phyloP scores from a whole-genome alignment of 768 basidiomycete genomes.

The Hebeloma cylindrosporum region DNA sequence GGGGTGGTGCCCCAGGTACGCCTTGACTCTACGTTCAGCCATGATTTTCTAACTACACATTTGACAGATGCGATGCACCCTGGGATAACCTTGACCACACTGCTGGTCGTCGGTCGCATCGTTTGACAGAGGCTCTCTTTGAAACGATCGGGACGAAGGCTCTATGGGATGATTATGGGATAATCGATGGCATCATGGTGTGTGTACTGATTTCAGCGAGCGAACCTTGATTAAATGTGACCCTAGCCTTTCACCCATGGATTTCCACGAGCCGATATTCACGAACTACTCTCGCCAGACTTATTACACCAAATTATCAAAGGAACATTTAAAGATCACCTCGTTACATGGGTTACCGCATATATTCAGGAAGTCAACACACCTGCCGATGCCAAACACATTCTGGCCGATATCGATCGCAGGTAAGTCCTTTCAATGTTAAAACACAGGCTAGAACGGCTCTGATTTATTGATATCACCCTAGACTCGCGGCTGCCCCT shows the following conservation, averaged over 20 bases:
- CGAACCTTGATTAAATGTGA: neutral
- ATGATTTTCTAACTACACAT: neutral
- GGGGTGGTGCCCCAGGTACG: slow-evolving; percentile 30
- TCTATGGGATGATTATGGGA: slow-evolving; percentile 34
- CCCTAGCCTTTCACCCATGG: slow-evolving; percentile 29
- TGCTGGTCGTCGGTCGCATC: slow-evolving; percentile 16
- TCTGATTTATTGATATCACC: slow-evolving; percentile 13
- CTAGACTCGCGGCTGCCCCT: no score
- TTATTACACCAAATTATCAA: slow-evolving; percentile 39
- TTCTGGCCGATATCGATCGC: slow-evolving; percentile 34
- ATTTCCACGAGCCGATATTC: slow-evolving; percentile 34
- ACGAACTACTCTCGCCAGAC: slow-evolving; percentile 31
- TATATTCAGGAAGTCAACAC: slow-evolving; percentile 26
- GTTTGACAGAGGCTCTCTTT: slow-evolving; percentile 21
- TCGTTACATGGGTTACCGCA: slow-evolving; percentile 34
- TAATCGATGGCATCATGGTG: slow-evolving; percentile 19
- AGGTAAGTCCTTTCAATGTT: slow-evolving; percentile 19
- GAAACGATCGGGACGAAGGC: slow-evolving; percentile 16
- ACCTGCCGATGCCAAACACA: slow-evolving; percentile 14
- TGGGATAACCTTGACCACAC: slow-evolving; percentile 25
- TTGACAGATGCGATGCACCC: slow-evolving; percentile 24
- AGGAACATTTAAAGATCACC: slow-evolving; percentile 42
- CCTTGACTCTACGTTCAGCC: neutral
- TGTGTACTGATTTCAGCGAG: neutral
- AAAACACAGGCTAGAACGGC: neutral